phyloP scores from a whole-genome alignment of 805 yeast species.

The Candida orba region DNA sequence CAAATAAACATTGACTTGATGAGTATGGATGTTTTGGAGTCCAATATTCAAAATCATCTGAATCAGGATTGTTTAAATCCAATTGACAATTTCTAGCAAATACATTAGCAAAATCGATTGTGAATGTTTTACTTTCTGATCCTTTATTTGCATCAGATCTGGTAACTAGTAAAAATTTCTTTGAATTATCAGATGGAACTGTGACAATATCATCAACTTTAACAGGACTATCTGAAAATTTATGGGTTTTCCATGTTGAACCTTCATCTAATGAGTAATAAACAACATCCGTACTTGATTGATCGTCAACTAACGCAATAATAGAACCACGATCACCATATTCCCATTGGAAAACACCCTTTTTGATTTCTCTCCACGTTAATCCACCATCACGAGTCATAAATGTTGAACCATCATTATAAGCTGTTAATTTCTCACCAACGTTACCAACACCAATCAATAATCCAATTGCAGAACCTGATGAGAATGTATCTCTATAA shows the following conservation, averaged over 20 bases:
- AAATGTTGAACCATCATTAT: conserved; percentile 58
- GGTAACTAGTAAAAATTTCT: conserved; percentile 63
- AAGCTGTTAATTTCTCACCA: conserved; percentile 49
- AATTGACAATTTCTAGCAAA: conserved; percentile 49
- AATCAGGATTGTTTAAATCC: conserved; percentile 35
- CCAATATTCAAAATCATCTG: conserved; percentile 60
- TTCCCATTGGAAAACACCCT: conserved; percentile 86
- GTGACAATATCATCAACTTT: conserved; percentile 71
- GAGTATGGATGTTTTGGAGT: conserved; percentile 49
- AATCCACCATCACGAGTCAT: conserved; percentile 83
- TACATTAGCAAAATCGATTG: conserved; percentile 50
- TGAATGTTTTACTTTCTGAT: conserved; percentile 36
- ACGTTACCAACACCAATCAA: conserved; percentile 87
- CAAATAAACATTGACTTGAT: conserved; percentile 54
- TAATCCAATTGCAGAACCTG: conserved; percentile 84
- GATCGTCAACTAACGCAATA: conserved; percentile 59
- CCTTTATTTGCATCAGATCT: conserved; percentile 37
- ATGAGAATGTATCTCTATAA: conserved; percentile 76
- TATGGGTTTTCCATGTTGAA: conserved; percentile 57
- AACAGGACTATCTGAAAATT: conserved; percentile 53
- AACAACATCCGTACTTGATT: conserved; percentile 48
- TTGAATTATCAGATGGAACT: conserved; percentile 82
- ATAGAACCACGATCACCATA: conserved; percentile 93
- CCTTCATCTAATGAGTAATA: conserved; percentile 77
- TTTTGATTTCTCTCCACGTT: conserved; percentile 73